phyloP scores from a whole-genome alignment of 805 yeast species.

The Metschnikowia gelsemii region DNA sequence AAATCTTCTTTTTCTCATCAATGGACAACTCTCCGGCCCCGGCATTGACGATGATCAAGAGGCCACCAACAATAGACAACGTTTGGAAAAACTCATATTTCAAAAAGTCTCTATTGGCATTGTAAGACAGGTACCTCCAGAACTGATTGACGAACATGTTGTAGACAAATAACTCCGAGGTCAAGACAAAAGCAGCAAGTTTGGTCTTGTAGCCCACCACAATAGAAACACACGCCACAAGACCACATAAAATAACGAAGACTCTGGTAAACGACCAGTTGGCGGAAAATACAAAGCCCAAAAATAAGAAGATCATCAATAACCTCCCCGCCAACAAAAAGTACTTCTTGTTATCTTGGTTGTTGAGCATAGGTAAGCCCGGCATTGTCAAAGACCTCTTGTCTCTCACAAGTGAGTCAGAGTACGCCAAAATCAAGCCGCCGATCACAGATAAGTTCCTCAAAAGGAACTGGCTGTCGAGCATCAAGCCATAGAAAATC shows the following conservation, averaged over 20 bases:
- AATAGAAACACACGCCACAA: slow-evolving; percentile 68
- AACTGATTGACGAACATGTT: slow-evolving; percentile 81
- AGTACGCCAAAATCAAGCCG: slow-evolving; percentile 81
- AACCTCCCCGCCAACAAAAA: slow-evolving; percentile 85
- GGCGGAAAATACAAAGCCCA: slow-evolving; percentile 78
- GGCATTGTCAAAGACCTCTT: slow-evolving; percentile 66
- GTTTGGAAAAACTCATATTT: slow-evolving; percentile 95
- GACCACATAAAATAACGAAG: slow-evolving; percentile 66
- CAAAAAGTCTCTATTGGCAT: slow-evolving; percentile 80
- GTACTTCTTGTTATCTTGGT: slow-evolving; percentile 75
- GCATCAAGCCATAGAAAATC: slow-evolving; percentile 79
- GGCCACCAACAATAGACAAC: slow-evolving; percentile 90
- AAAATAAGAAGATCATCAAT: slow-evolving; percentile 76
- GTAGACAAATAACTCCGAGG: slow-evolving; percentile 69
- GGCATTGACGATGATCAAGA: slow-evolving; percentile 83
- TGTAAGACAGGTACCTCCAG: slow-evolving; percentile 73
- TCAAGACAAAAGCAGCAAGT: slow-evolving; percentile 71
- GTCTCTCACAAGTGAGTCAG: slow-evolving; percentile 81
- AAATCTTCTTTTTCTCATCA: slow-evolving; percentile 94
- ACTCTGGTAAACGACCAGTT: slow-evolving; percentile 68
- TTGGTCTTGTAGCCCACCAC: slow-evolving; percentile 93
- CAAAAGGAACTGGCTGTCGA: slow-evolving; percentile 76
- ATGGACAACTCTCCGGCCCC: slow-evolving; percentile 95
- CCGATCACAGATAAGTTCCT: slow-evolving; percentile 91
- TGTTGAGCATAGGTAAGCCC: slow-evolving; percentile 71